Base-by-base conservation (phyloP, 345 rosid species). In the Pelargonium nanum region DNA sequence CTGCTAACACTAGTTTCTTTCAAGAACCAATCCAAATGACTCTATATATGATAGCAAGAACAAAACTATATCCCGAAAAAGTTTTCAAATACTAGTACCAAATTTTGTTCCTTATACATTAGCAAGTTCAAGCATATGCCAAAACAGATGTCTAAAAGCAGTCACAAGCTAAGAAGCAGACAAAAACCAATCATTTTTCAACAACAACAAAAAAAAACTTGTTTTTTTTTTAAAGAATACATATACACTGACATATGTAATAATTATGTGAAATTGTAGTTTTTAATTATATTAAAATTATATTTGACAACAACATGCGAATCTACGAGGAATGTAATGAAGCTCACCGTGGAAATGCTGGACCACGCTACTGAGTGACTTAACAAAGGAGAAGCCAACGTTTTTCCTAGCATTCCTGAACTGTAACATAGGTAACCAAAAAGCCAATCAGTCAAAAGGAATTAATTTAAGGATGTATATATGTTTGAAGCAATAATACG, bases 401-500 rank as follows among this genome's bases (percentile, higher is more conserved):
- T 69, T 72, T 72, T 83, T 55, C 84, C 86, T 24, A 77, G 76
- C 92, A 89, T 86, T 77, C 72, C 87, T 78, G 64, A 69, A 68
- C 25, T 59, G 59, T 7, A 57, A 55, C 26, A 60, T 30, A 65
- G 17, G 25, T 5, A 55, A 54, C n/a, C 3, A 28, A 30, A 63
- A 52, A 19, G 19, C 24, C 24, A 15, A 62, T 22, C 48, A 9
- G 48, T 40, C 13, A 40, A 40, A 12, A 6, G 15, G 16, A 40
- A 9, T 40, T 12, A 40, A 40, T 40, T 40, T 9, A 40, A 40
- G 15, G 48, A 30, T 5, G 48, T 9, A 30, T 30, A 40, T 40
- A 40, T 40, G 48, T 40, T 40, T 40, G 48, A 40, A 40, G 48
- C 2, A 40, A 40, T 40, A 40, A 40, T 40, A 17, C 15, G 48